A percentile compares a stretch with the other conserved stretches of the same genome.
Evolutionary conservation across 1,284 basidiomycete genomes (phyloP).

Genomic region (Cryptococcus hybrid): DNA sequence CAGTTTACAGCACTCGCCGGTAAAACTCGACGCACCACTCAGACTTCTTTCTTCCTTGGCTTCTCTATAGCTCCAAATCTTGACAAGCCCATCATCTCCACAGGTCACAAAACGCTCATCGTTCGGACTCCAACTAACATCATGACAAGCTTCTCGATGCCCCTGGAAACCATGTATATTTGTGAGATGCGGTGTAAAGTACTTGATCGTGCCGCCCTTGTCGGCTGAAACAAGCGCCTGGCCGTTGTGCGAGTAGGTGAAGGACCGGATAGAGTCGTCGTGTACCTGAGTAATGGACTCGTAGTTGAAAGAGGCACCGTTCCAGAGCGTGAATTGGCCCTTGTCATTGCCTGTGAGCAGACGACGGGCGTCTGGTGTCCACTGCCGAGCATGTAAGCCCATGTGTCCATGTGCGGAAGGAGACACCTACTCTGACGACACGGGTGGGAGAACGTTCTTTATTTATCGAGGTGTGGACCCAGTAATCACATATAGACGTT

Average conservation of each 20-base stretch:
- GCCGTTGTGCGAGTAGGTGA: constrained; percentile 88
- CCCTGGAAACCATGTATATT: constrained; percentile 92
- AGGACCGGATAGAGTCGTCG: constrained; percentile 86
- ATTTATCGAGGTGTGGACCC: constrained; percentile 97
- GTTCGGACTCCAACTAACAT: constrained; percentile 88
- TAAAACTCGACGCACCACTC: constrained; percentile 59
- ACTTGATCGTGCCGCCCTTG: constrained; percentile 93
- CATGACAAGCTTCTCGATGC: constrained; percentile 84
- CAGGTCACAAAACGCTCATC: constrained; percentile 90
- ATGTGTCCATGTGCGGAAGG: background rate
- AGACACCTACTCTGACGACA: constrained; percentile 70
- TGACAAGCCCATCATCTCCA: constrained; percentile 89
- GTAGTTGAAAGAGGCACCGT: constrained; percentile 98
- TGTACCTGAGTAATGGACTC: constrained; percentile 95
- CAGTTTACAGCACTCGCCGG: background rate
- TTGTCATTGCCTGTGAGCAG: constrained; percentile 92
- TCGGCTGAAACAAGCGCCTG: constrained; percentile 89
- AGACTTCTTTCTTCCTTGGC: constrained; percentile 82
- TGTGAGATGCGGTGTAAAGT: constrained; percentile 99
- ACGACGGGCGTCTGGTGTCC: constrained; percentile 93
- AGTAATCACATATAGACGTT: constrained; percentile 90
- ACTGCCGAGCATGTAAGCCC: constrained; percentile 55
- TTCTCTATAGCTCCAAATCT: constrained; percentile 94
- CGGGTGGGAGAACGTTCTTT: constrained; percentile 97
- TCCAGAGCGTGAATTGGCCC: constrained; percentile 99